Evolutionary conservation across 176 grass and related monocot genomes (phyloP).

Genomic region (Carex pumila): DNA sequence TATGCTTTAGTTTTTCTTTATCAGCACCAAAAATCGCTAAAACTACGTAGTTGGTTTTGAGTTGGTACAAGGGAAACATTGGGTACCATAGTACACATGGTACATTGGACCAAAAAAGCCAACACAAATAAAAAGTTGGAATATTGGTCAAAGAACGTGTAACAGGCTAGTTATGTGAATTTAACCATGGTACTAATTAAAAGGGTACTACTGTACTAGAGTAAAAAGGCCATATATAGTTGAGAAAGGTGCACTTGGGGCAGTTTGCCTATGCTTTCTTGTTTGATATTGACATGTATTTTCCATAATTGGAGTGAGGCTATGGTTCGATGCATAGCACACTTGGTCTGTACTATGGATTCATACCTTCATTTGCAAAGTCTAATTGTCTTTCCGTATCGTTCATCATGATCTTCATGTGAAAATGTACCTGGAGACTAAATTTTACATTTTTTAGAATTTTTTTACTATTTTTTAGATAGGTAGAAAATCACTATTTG

Average conservation of each 20-base stretch:
- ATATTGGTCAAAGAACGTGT: neutral
- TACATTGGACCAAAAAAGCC: neutral
- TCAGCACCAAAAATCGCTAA: neutral
- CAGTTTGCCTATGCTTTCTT: neutral
- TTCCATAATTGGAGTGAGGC: neutral
- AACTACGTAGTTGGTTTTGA: neutral
- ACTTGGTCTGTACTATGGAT: too few species aligned
- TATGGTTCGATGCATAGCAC: too few species aligned
- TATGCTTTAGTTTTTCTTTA: neutral
- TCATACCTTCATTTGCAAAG: too few species aligned
- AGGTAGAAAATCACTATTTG: too few species aligned
- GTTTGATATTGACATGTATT: neutral
- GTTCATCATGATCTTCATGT: too few species aligned
- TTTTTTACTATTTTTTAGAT: too few species aligned
- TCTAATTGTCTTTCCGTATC: too few species aligned
- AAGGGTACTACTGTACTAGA: neutral
- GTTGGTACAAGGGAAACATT: neutral
- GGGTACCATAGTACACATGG: neutral
- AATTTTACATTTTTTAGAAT: too few species aligned
- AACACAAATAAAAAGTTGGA: neutral
- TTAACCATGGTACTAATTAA: neutral
- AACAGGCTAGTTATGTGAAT: neutral
- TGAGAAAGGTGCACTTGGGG: neutral
- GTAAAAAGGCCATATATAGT: neutral
- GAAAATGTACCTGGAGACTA: too few species aligned